A percentile compares a stretch with the other conserved stretches of the same genome.
These are phyloP conservation scores for Closterium sp. DNA, from an alignment of 139 green algal species.

Conservation along the genomic window DNA sequence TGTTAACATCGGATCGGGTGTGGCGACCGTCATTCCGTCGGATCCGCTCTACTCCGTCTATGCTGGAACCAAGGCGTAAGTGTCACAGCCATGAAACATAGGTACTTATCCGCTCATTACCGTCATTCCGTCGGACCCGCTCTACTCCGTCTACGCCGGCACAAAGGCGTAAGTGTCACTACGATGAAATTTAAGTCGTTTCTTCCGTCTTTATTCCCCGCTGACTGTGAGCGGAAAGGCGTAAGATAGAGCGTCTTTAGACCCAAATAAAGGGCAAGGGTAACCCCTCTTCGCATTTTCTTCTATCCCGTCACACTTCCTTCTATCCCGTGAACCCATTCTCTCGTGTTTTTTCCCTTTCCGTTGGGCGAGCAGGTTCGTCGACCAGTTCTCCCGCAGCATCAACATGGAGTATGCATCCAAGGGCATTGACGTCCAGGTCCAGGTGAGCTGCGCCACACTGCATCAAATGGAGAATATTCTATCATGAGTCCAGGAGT, in stretches of 20 bases:
- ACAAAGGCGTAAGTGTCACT: slow-evolving; percentile 63
- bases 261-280: no score
- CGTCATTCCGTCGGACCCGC: slow-evolving; percentile 66
- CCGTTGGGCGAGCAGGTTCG: slow-evolving; percentile 35
- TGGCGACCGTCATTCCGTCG: slow-evolving; percentile 66
- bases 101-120: no score
- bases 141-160: slow-evolving; percentile 73
- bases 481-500: no score
- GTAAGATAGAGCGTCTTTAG: neutral
- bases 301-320: neutral
- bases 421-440: slow-evolving; percentile 52
- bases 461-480: no score
- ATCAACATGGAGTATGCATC: slow-evolving; percentile 63
- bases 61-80: slow-evolving; percentile 70
- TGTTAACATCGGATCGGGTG: slow-evolving; percentile 74
- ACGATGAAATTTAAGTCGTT: neutral
- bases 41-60: slow-evolving; percentile 74
- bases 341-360: neutral
- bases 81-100: no score
- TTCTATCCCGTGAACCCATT: neutral
- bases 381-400: slow-evolving; percentile 62
- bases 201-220: neutral
- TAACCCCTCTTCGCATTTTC: no score
- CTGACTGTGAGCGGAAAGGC: neutral
- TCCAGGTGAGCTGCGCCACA: neutral